Percentiles rank a stretch among this genome's conserved stretches.
Conservation (phyloP, 805 yeast genomes). For the Candida jianshihensis region DNA sequence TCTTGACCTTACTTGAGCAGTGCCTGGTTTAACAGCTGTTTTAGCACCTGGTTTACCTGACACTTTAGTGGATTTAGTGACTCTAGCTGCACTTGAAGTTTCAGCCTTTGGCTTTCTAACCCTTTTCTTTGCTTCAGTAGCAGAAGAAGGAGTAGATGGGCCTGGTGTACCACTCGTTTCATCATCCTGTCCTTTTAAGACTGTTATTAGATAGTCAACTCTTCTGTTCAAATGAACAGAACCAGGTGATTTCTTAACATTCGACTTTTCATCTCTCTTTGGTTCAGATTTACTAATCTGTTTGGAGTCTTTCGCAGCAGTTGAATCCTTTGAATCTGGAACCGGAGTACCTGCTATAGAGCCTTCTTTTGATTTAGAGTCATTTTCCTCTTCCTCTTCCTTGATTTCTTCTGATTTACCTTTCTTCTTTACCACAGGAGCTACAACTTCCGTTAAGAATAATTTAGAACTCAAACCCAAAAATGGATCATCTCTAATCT, state of each 20-base stretch:
- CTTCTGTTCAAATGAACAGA: slow-evolving; percentile 90
- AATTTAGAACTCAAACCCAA: slow-evolving; percentile 80
- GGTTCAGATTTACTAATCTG: slow-evolving; percentile 10
- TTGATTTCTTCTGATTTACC: slow-evolving; percentile 22
- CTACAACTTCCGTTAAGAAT: slow-evolving; percentile 49
- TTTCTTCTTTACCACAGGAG: slow-evolving; percentile 28
- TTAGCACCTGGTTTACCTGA: slow-evolving; percentile 10
- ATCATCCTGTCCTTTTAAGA: slow-evolving; percentile 55
- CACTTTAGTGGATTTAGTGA: too few species aligned
- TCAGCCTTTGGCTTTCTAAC: slow-evolving; percentile 22
- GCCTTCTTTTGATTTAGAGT: background rate
- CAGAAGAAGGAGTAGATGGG: slow-evolving; percentile 22
- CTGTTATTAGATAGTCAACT: slow-evolving; percentile 74
- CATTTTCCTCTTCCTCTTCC: slow-evolving; percentile 25
- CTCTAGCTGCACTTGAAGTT: slow-evolving; percentile 14
- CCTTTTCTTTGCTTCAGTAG: slow-evolving; percentile 22
- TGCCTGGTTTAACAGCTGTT: slow-evolving; percentile 9
- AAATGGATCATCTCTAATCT: slow-evolving; percentile 92
- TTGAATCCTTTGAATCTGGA: background rate
- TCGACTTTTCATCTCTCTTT: slow-evolving; percentile 15
- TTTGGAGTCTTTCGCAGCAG: slow-evolving; percentile 7
- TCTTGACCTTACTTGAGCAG: too few species aligned
- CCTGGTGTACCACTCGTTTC: slow-evolving; percentile 23
- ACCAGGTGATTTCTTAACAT: slow-evolving; percentile 70
- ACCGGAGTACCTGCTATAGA: background rate